Evolutionary conservation across 2,329 filamentous ascomycete genomes (phyloP).

Genomic region (Lasiodiplodia gonubiensis): DNA sequence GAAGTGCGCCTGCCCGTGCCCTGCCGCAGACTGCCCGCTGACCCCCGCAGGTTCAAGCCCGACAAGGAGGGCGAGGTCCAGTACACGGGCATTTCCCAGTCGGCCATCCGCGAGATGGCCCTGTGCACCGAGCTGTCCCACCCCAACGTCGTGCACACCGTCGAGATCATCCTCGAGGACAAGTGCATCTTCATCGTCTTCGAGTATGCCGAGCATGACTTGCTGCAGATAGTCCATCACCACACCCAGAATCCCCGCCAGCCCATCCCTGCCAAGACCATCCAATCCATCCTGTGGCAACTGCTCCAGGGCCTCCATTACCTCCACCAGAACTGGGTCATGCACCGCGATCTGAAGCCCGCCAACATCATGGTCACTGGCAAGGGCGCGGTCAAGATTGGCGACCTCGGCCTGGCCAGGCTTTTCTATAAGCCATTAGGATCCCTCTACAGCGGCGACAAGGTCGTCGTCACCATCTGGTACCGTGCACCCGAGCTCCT

Average conservation of each 20-base stretch:
- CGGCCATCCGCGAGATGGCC: constrained; percentile 95
- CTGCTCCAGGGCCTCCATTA: constrained; percentile 94
- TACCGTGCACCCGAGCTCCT: constrained; percentile 95
- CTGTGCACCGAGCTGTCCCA: constrained; percentile 91
- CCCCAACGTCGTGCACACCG: constrained; percentile 84
- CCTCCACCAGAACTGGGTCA: constrained; percentile 93
- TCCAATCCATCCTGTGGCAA: constrained; percentile 95
- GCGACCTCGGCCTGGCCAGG: constrained; percentile 88
- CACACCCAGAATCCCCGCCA: constrained; percentile 89
- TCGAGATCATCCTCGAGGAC: constrained; percentile 96
- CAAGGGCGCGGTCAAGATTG: constrained; percentile 87
- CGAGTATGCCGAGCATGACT: constrained; percentile 96
- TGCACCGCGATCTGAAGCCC: constrained; percentile 95
- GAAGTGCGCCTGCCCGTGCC: constrained; percentile 65
- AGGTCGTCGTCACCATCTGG: constrained; percentile 99
- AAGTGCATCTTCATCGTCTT: constrained; percentile 99
- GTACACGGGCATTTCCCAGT: constrained; percentile 97
- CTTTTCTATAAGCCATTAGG: constrained; percentile 94
- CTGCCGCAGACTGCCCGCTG: constrained; percentile 17
- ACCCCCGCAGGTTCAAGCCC: constrained; percentile 73
- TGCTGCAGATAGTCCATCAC: constrained; percentile 97
- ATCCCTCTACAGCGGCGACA: constrained; percentile 90
- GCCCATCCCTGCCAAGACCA: constrained; percentile 83
- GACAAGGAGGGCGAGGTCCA: constrained; percentile 98
- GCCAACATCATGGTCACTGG: constrained; percentile 99